phyloP scores from a whole-genome alignment of 208 protist species.

The Crithidia thermophila region DNA sequence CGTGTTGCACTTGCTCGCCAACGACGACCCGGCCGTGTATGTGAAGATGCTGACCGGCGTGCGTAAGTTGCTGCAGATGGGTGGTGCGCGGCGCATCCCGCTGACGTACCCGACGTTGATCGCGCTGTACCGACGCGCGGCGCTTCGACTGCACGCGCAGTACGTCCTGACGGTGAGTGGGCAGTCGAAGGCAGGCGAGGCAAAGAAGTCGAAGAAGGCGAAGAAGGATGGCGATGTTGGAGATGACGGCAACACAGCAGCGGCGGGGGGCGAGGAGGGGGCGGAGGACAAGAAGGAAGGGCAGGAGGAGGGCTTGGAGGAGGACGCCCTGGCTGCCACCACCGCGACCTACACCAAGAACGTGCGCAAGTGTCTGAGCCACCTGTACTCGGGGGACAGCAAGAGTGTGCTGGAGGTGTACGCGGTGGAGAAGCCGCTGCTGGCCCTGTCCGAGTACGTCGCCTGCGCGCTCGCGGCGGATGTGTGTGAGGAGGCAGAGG shows the following conservation, averaged over 20 bases:
- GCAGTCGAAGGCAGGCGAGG: too few relatives aligned
- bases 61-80: conserved; percentile 87
- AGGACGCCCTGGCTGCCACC: too few relatives aligned
- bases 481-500: conserved; percentile 66
- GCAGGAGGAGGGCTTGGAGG: background rate
- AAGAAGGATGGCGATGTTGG: conserved; percentile 1
- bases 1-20: conserved; percentile 89
- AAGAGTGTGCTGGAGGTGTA: conserved; percentile 80
- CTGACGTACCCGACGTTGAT: conserved; percentile 89
- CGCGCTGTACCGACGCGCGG: conserved; percentile 75
- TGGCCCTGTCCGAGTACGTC: conserved; percentile 90
- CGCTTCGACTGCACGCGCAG: conserved; percentile 44
- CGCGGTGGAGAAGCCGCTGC: conserved; percentile 38
- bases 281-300: background rate
- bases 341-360: conserved; percentile 14
- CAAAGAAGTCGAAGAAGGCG: conserved; percentile 1
- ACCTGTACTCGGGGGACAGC: conserved; percentile 73
- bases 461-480: conserved; percentile 82
- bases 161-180: background rate
- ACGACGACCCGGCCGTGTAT: conserved; percentile 71
- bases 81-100: conserved; percentile 83
- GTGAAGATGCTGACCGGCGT: conserved; percentile 91
- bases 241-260: background rate
- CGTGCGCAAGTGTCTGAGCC: conserved; percentile 43
- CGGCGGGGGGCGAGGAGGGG: background rate